Evolutionary conservation across 176 grass and related monocot species (phyloP).

Genomic region (Saccharum officinarum): DNA sequence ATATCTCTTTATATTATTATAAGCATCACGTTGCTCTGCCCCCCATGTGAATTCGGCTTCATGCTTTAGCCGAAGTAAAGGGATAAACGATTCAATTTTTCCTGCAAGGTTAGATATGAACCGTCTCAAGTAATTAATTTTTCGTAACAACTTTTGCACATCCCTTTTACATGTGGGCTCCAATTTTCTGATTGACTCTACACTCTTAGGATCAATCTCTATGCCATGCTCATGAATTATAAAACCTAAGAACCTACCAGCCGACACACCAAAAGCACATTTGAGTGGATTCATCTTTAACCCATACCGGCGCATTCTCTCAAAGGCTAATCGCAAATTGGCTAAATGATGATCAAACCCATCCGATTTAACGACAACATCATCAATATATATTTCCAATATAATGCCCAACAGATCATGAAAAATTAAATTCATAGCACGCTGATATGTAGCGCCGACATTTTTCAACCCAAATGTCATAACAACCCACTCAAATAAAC

Average conservation of each 20-base stretch:
- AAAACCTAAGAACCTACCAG: not conserved
- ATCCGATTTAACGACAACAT: not conserved
- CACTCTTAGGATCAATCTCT: not conserved
- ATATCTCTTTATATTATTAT: not conserved
- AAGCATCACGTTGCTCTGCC: not conserved
- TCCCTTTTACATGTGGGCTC: no score
- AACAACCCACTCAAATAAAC: no score
- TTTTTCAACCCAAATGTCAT: no score
- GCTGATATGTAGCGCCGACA: no score
- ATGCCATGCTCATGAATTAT: constrained; percentile 19
- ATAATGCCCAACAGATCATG: no score
- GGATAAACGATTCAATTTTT: constrained; percentile 16
- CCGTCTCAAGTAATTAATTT: constrained; percentile 30
- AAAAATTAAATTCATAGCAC: no score
- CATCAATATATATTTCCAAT: constrained; percentile 21
- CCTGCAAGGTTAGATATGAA: constrained; percentile 27
- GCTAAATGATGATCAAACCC: not conserved
- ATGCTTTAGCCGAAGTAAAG: not conserved
- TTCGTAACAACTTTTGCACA: not conserved
- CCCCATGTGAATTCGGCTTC: not conserved
- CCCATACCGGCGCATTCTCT: not conserved
- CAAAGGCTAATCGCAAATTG: not conserved
- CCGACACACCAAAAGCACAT: constrained; percentile 12
- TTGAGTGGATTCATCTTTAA: constrained; percentile 20
- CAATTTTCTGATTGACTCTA: not conserved